phyloP scores from a whole-genome alignment of 352 stramenopile genomes.

The Phytophthora europaea region DNA sequence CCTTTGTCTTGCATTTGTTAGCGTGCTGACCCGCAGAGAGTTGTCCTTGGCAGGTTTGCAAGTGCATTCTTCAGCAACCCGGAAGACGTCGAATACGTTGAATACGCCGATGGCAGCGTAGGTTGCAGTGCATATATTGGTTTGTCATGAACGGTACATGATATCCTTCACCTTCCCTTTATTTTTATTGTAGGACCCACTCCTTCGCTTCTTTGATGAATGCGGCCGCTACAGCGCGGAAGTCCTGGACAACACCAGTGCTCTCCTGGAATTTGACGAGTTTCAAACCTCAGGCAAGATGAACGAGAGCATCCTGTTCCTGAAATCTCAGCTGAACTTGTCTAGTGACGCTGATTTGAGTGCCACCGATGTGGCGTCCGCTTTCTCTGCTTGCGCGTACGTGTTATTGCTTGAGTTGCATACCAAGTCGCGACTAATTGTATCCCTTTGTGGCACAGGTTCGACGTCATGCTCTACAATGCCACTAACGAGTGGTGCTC shows the following conservation, averaged over 20 bases:
- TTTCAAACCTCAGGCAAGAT: slow-evolving; percentile 54
- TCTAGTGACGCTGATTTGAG: slow-evolving; percentile 39
- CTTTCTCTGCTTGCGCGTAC: slow-evolving; percentile 73
- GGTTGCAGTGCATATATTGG: background rate
- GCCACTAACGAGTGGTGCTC: slow-evolving; percentile 69
- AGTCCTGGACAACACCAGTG: slow-evolving; percentile 62
- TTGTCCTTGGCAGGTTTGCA: slow-evolving; percentile 50
- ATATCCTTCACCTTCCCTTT: background rate
- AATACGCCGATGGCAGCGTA: slow-evolving; percentile 56
- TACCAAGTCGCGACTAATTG: background rate
- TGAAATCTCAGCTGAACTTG: slow-evolving; percentile 60
- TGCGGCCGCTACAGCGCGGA: slow-evolving; percentile 62
- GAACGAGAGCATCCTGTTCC: slow-evolving; percentile 34
- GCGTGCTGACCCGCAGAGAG: background rate
- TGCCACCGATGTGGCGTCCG: slow-evolving; percentile 47
- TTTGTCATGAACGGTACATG: background rate
- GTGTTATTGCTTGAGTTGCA: slow-evolving; percentile 14
- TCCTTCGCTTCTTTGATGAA: slow-evolving; percentile 79
- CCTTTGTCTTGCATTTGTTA: background rate
- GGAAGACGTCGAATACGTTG: slow-evolving; percentile 56
- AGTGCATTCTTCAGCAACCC: slow-evolving; percentile 71
- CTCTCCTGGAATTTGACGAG: slow-evolving; percentile 41
- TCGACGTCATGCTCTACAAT: slow-evolving; percentile 72
- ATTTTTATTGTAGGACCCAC: slow-evolving; percentile 42
- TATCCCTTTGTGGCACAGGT: slow-evolving; percentile 35